Percentiles rank a stretch among this genome's conserved stretches.
Conservation (phyloP, 176 grass and related monocot species). For the Dendrocalamus sinicus region DNA sequence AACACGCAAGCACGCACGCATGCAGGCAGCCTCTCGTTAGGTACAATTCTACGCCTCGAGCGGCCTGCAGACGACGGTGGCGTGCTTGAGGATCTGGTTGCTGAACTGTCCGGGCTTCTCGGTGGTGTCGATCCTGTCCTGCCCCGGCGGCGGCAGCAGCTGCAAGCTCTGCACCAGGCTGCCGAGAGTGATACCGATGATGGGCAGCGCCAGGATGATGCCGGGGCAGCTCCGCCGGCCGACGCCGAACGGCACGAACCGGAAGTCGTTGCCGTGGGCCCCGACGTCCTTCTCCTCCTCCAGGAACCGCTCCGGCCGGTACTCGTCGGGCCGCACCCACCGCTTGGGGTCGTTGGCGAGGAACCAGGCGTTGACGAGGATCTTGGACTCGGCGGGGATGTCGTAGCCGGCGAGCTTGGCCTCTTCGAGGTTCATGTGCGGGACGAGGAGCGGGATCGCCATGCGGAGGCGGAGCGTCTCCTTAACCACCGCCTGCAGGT, state of each 20-base stretch:
- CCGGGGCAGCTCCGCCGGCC: constrained; percentile 95
- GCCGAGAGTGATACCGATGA: constrained; percentile 86
- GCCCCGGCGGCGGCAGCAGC: constrained; percentile 71
- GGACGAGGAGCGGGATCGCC: constrained; percentile 98
- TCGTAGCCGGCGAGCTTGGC: constrained; percentile 84
- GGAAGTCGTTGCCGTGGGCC: constrained; percentile 92
- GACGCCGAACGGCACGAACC: constrained; percentile 90
- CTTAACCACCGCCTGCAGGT: constrained; percentile 90
- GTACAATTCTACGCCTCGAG: constrained; percentile 27
- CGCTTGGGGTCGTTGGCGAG: constrained; percentile 83
- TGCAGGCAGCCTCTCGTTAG: background rate
- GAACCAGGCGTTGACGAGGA: constrained; percentile 97
- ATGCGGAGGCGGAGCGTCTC: constrained; percentile 97
- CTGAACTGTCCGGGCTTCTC: constrained; percentile 98
- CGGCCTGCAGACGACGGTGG: constrained; percentile 87
- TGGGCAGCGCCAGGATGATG: constrained; percentile 89
- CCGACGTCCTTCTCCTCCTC: constrained; percentile 86
- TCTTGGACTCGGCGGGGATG: constrained; percentile 97
- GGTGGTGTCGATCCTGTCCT: constrained; percentile 68
- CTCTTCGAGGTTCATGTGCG: constrained; percentile 98
- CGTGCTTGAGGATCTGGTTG: constrained; percentile 91
- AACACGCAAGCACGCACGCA: background rate
- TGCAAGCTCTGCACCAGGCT: constrained; percentile 83
- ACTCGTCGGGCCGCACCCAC: constrained; percentile 89
- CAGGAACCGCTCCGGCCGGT: constrained; percentile 82